Conservation (phyloP, 768 basidiomycete species). For the Mycena leptocephala region DNA sequence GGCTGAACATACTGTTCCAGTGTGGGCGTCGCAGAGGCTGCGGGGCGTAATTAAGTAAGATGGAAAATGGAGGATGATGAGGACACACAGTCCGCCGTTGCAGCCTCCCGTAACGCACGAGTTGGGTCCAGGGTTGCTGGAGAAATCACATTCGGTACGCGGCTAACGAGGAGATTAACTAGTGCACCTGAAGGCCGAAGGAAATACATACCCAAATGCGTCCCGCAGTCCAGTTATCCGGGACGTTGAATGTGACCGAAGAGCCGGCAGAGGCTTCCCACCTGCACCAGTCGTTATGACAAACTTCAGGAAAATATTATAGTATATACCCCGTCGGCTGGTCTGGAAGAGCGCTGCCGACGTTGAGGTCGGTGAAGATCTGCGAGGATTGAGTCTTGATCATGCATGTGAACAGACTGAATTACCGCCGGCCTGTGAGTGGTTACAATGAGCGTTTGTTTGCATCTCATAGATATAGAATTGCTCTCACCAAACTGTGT, state of each 20-base stretch:
- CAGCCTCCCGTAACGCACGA: slow-evolving; percentile 63
- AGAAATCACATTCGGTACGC: slow-evolving; percentile 63
- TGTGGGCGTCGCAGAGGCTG: slow-evolving; percentile 49
- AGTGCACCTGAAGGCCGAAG: not conserved
- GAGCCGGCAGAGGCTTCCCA: slow-evolving; percentile 44
- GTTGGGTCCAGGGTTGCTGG: slow-evolving; percentile 46
- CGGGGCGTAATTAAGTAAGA: not conserved
- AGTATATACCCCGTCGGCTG: slow-evolving; percentile 44
- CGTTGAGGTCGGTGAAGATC: slow-evolving; percentile 58
- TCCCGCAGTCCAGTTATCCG: slow-evolving; percentile 64
- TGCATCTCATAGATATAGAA: not conserved
- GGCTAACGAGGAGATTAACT: slow-evolving; percentile 39
- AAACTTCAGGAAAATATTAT: not conserved
- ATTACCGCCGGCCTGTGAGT: slow-evolving; percentile 20
- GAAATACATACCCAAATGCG: slow-evolving; percentile 63
- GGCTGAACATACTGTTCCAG: slow-evolving; percentile 39
- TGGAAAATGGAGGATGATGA: not conserved
- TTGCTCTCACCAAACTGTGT: slow-evolving; percentile 60
- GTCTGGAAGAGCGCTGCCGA: slow-evolving; percentile 51
- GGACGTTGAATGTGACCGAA: slow-evolving; percentile 56
- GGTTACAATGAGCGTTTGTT: not conserved
- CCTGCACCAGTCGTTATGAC: not conserved
- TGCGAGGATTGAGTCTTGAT: not conserved
- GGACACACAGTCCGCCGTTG: slow-evolving; percentile 56
- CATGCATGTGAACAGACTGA: not conserved